phyloP scores from a whole-genome alignment of 108 stramenopile genomes.

The Nitzschia sp. region DNA sequence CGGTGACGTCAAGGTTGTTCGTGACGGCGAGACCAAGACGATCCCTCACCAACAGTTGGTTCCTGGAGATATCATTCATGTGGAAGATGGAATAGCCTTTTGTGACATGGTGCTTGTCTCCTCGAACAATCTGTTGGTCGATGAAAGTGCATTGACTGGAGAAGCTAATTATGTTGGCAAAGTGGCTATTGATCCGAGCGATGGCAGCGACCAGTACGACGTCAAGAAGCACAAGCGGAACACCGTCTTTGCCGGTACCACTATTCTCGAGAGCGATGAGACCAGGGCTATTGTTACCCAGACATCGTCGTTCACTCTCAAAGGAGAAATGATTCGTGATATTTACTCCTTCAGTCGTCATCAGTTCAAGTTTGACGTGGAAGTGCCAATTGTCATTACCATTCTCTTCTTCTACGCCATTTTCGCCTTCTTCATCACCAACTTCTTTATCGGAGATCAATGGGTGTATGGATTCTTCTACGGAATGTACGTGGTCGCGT shows the following conservation, averaged over 20 bases:
- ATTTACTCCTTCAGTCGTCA: slow-evolving; percentile 65
- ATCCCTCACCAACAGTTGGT: slow-evolving; percentile 52
- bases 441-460: slow-evolving; percentile 44
- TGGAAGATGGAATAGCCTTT: slow-evolving; percentile 48
- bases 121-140: slow-evolving; percentile 38
- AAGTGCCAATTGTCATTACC: slow-evolving; percentile 53
- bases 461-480: slow-evolving; percentile 57
- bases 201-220: slow-evolving; percentile 26
- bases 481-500: slow-evolving; percentile 47
- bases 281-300: slow-evolving; percentile 48
- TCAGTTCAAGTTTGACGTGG: slow-evolving; percentile 67
- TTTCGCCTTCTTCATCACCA: slow-evolving; percentile 41
- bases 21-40: slow-evolving; percentile 39
- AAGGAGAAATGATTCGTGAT: slow-evolving; percentile 60
- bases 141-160: slow-evolving; percentile 70
- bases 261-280: slow-evolving; percentile 44
- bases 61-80: slow-evolving; percentile 53
- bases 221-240: slow-evolving; percentile 40
- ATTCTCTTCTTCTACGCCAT: slow-evolving; percentile 51
- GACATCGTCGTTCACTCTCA: slow-evolving; percentile 65
- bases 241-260: slow-evolving; percentile 68
- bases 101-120: slow-evolving; percentile 57
- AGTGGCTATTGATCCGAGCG: slow-evolving; percentile 39
- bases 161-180: slow-evolving; percentile 64
- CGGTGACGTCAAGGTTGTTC: slow-evolving; percentile 48